phyloP scores from a whole-genome alignment of 139 green algal species.

The Chlorella sorokiniana region DNA sequence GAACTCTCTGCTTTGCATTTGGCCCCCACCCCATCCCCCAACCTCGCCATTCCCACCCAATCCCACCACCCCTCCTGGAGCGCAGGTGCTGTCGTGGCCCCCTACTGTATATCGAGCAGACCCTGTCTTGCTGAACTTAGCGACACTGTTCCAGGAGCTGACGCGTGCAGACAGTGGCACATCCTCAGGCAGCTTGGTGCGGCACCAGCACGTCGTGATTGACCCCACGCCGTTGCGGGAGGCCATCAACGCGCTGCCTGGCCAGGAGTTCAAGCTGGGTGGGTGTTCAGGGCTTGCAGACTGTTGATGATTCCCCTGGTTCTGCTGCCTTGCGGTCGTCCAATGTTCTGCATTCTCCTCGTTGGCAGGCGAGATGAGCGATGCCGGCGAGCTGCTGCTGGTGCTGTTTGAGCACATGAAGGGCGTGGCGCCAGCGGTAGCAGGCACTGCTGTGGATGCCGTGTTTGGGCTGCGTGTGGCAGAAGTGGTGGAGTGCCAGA shows the following conservation, averaged over 20 bases:
- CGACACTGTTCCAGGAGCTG: too few species aligned
- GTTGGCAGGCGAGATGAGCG: constrained; percentile 32
- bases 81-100: constrained; percentile 6
- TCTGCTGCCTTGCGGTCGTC: not conserved
- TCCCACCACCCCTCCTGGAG: too few species aligned
- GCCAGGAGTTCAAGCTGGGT: constrained; percentile 23
- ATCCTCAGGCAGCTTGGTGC: not conserved
- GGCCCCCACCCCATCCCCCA: not conserved
- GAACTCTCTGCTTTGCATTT: too few species aligned
- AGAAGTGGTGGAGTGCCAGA: constrained; percentile 4
- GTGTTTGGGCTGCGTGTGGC: constrained; percentile 3
- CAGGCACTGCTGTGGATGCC: not conserved
- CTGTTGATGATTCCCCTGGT: too few species aligned
- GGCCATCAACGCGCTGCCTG: constrained; percentile 60
- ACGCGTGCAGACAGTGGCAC: not conserved
- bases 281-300: not conserved
- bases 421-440: not conserved
- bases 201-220: constrained; percentile 26
- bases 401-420: constrained; percentile 18
- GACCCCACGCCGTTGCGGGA: constrained; percentile 58
- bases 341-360: not conserved
- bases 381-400: constrained; percentile 28
- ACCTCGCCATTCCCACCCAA: too few species aligned
- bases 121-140: constrained; percentile 61
- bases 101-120: not conserved